Conservation (phyloP, 495 filamentous ascomycete species). For the Aspergillus kassunensis region DNA sequence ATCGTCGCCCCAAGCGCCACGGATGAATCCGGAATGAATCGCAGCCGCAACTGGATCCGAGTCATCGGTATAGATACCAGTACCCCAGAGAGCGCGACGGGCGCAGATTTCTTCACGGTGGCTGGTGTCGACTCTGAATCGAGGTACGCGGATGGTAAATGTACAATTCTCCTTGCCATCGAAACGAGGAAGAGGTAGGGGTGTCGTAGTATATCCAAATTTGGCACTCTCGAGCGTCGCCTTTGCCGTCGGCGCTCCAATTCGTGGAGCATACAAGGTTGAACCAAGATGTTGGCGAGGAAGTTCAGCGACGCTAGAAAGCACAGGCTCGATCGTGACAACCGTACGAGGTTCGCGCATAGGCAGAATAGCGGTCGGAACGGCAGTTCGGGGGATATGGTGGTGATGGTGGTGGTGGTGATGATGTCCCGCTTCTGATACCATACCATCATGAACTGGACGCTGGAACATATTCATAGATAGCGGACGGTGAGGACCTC, state of each 20-base stretch:
- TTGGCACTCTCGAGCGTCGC: constrained; percentile 50
- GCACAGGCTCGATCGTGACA: constrained; percentile 61
- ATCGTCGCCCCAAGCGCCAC: constrained; percentile 78
- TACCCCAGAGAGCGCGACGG: constrained; percentile 81
- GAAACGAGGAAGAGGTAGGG: constrained; percentile 72
- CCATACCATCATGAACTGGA: constrained; percentile 38
- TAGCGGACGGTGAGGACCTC: constrained; percentile 31
- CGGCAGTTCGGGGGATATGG: constrained; percentile 36
- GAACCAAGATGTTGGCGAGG: constrained; percentile 81
- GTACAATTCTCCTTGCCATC: constrained; percentile 86
- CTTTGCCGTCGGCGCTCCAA: constrained; percentile 44
- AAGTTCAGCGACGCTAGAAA: constrained; percentile 63
- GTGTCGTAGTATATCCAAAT: constrained; percentile 65
- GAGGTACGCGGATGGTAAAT: constrained; percentile 78
- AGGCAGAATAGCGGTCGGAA: constrained; percentile 35
- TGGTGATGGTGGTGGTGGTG: constrained; percentile 46
- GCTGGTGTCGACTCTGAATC: constrained; percentile 62
- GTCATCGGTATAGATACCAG: constrained; percentile 92
- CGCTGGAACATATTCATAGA: constrained; percentile 30
- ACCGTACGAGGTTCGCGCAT: constrained; percentile 59
- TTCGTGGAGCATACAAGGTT: constrained; percentile 52
- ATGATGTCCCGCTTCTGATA: constrained; percentile 33
- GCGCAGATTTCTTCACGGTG: constrained; percentile 78
- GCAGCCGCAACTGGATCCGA: constrained; percentile 90
- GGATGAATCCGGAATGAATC: constrained; percentile 89